phyloP scores from a whole-genome alignment of 73 alveolate species.

The Tetrahymena elliotti region DNA sequence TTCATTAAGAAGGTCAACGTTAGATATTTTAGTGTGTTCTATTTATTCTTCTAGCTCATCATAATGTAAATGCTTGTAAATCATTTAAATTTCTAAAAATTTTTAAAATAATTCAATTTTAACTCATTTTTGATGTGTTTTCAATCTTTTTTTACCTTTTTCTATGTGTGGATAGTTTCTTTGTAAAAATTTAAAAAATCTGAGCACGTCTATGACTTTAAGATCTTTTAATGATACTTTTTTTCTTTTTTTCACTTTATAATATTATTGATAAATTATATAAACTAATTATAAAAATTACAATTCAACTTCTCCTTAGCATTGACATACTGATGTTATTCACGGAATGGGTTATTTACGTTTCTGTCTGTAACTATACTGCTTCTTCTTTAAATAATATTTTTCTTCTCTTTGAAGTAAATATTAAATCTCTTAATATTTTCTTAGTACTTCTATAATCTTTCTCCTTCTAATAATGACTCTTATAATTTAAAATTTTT shows the following conservation, averaged over 20 bases:
- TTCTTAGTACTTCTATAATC: slow-evolving; percentile 4
- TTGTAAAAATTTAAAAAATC: background rate
- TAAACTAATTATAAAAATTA: too few relatives aligned
- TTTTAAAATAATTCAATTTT: background rate
- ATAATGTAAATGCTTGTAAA: background rate
- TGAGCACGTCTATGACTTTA: background rate
- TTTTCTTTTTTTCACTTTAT: background rate
- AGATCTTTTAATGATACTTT: background rate
- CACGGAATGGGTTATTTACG: background rate
- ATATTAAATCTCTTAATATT: background rate
- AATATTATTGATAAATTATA: background rate
- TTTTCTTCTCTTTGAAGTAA: background rate
- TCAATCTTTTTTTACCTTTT: background rate
- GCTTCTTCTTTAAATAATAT: background rate
- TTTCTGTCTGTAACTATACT: background rate
- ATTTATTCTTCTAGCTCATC: background rate
- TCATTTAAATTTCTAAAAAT: background rate
- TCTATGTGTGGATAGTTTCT: background rate
- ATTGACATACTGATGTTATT: background rate
- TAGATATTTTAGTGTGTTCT: background rate
- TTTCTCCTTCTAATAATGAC: slow-evolving; percentile 29
- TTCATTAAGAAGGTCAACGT: background rate
- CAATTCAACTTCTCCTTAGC: background rate
- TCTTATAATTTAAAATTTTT: slow-evolving; percentile 20
- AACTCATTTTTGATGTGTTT: background rate